Evolutionary conservation across 331 rosid species (phyloP).

Genomic region (Spiraea crenata): DNA sequence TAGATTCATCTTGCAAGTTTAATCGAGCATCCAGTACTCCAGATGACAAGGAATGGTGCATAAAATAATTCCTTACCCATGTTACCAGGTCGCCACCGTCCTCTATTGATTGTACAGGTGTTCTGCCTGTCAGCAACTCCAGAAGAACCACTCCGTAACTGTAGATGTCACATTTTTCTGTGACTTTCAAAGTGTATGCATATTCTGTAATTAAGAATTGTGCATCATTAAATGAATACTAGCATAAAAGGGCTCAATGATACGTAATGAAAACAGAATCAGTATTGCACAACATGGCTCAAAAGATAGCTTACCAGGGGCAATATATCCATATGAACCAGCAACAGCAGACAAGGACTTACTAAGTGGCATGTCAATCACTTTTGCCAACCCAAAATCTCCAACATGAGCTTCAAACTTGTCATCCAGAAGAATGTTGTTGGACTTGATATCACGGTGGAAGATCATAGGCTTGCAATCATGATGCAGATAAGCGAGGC

Average conservation of each 20-base stretch:
- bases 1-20: conserved; percentile 17
- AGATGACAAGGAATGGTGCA: conserved; percentile 19
- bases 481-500: conserved; percentile 36
- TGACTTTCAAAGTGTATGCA: conserved; percentile 34
- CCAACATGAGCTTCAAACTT: conserved; percentile 37
- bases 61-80: conserved; percentile 28
- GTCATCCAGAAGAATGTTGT: conserved; percentile 37
- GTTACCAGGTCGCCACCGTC: conserved; percentile 34
- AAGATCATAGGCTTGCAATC: conserved; percentile 37
- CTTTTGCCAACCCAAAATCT: conserved; percentile 39
- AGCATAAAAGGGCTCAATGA: neutral
- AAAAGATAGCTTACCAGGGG: conserved; percentile 30
- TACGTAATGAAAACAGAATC: neutral
- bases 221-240: too few relatives aligned
- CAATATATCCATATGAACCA: conserved; percentile 39
- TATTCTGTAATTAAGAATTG: conserved; percentile 18
- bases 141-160: conserved; percentile 35
- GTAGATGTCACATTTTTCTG: conserved; percentile 39
- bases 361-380: conserved; percentile 31
- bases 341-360: conserved; percentile 37
- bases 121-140: conserved; percentile 36
- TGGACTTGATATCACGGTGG: conserved; percentile 39
- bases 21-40: conserved; percentile 24
- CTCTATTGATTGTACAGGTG: conserved; percentile 26
- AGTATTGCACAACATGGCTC: neutral